Evolutionary conservation across 495 filamentous ascomycete species (phyloP).

Genomic region (Penicillium maclennaniae): DNA sequence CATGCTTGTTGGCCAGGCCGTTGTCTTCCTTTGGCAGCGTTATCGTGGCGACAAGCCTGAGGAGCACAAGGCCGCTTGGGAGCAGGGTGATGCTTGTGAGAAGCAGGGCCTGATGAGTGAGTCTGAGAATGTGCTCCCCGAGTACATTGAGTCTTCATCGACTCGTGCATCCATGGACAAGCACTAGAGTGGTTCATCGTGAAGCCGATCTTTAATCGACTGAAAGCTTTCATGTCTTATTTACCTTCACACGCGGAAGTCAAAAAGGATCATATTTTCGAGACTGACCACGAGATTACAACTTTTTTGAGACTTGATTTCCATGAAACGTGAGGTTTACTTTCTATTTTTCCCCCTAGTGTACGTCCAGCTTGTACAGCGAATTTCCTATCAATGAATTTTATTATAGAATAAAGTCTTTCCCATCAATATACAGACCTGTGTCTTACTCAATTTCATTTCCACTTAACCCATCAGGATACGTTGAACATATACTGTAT

Average conservation of each 20-base stretch:
- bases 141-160: constrained; percentile 25
- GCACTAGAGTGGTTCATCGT: constrained; percentile 16
- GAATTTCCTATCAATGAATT: constrained; percentile 17
- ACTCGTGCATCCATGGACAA: constrained; percentile 25
- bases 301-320: neutral
- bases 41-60: constrained; percentile 32
- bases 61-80: constrained; percentile 30
- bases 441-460: neutral
- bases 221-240: neutral
- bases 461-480: neutral
- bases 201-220: neutral
- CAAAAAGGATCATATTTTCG: neutral
- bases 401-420: neutral
- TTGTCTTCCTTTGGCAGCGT: constrained; percentile 49
- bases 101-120: constrained; percentile 42
- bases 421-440: neutral
- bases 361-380: constrained; percentile 22
- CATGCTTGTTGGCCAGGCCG: constrained; percentile 50
- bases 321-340: constrained; percentile 5
- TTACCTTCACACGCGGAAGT: neutral
- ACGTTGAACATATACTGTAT: neutral
- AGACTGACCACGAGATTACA: neutral
- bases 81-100: constrained; percentile 34
- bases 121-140: constrained; percentile 30
- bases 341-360: constrained; percentile 10